Evolutionary conservation across 192 early-diverging fungal genomes (phyloP), one percentile per base, ranked within the genome.

Genomic region (Backusella australiensis): DNA sequence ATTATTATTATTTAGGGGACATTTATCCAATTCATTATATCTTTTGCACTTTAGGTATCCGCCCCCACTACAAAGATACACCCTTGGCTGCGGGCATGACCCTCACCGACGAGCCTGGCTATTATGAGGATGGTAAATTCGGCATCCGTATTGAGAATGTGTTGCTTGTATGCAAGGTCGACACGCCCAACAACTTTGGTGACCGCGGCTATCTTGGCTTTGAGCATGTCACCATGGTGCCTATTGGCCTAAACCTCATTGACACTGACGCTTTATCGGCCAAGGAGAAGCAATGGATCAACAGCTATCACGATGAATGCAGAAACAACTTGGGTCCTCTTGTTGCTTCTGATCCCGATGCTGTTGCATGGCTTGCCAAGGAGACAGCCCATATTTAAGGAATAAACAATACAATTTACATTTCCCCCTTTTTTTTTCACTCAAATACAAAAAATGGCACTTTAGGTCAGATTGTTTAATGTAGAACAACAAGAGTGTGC

Each of bases 71-170:
- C 80, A 91, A 96, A 78, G 91, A 93, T 52, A 87, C 87, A 4
- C 91, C 92, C 1, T 85, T 99, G 53, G 89, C 88, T 49, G 86
- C 90, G 7, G 96, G 96, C 19, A 99, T 99, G 97, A 96, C 93
- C 1, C 90, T 99, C 49, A 96, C 97, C 32, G 94, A 99, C 80
- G 91, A 99, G 81, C 96, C 98, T 21, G 98, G 98, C 0, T 98
- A 94, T 86, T 98, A 99, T 79, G 91, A 97, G 81, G 96, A 98
- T 82, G 96, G 95, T 26, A 85, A 89, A 41, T 98, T 97, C 82
- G 98, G 96, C 68, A 97, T 98, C 78, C 95, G 96, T 77, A 97
- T 97, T 78, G 98, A 99, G 82, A 97, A 96, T 78, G 90, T 97
- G 26, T 83, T 96, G 72, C 75, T 98, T 59, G 89, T 98, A 29